Percentiles rank a stretch among this genome's conserved stretches.
These are phyloP conservation scores for Apophysomyces elegans DNA, from an alignment of 371 early-diverging fungal genomes.

Conservation along the genomic window DNA sequence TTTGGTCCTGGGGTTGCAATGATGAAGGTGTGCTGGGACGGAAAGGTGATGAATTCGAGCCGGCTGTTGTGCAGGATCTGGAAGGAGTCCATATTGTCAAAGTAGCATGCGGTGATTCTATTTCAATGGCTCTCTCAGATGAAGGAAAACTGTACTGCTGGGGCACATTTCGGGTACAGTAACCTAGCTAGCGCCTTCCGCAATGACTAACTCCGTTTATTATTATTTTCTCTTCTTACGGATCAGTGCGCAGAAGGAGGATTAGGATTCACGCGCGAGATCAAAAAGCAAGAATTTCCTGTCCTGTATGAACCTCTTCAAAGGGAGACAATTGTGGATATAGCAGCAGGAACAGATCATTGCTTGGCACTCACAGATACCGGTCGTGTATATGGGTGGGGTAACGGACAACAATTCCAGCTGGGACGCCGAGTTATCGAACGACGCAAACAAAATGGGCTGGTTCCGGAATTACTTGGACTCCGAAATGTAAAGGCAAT, in stretches of 20 bases:
- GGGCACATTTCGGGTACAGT: conserved; percentile 89
- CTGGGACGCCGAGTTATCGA: conserved; percentile 84
- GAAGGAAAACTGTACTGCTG: conserved; percentile 91
- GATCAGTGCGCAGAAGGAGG: conserved; percentile 62
- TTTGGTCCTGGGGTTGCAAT: conserved; percentile 98
- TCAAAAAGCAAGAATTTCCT: conserved; percentile 70
- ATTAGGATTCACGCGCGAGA: conserved; percentile 70
- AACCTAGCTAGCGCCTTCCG: no score
- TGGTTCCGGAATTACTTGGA: conserved; percentile 61
- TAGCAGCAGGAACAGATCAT: conserved; percentile 94
- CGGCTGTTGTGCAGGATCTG: conserved; percentile 66
- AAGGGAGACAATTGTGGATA: conserved; percentile 64
- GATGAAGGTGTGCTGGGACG: conserved; percentile 98
- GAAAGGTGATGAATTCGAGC: conserved; percentile 77
- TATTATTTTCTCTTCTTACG: conserved; percentile 1
- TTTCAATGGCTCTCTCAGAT: conserved; percentile 87
- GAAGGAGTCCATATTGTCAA: conserved; percentile 79
- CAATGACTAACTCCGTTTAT: no score
- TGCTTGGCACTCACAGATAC: conserved; percentile 78
- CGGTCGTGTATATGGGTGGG: conserved; percentile 90
- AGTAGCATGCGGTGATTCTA: conserved; percentile 93
- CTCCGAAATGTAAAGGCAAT: conserved; percentile 66
- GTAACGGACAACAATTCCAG: conserved; percentile 93
- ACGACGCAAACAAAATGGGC: conserved; percentile 66
- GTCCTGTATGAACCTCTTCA: conserved; percentile 49